Evolutionary conservation across 805 yeast genomes (phyloP), one percentile per base, ranked within the genome.

Genomic region (Candida suzukii): DNA sequence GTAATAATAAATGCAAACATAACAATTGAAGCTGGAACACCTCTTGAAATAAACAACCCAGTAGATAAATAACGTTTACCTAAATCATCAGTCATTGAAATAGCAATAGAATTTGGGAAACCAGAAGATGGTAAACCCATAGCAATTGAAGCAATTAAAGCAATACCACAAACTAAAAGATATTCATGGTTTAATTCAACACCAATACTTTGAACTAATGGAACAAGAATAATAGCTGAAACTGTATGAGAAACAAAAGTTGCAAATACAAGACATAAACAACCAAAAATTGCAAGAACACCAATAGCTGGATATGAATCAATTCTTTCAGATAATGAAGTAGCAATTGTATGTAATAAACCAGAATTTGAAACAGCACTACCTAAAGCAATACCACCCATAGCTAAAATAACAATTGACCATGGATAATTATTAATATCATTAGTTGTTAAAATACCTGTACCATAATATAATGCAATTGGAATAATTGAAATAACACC

Each of bases 51-150:
- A 43, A 73, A 73, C 7, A 71, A 64, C 34, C 67, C 57, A 19
- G 73, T 74, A 3, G 69, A 61, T 47, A 73, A 57, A 49, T 73
- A 73, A 7, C 74, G 71, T 41, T 71, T 71, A 14, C 78, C 78
- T 35, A 73, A 61, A 44, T 73, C 78, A 50, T 73, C 78, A 3
- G 74, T 68, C 74, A 72, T 70, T 38, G 75, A 67, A 49, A 73
- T 73, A 13, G 78, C 78, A n/a, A 76, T 73, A 17, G 71, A 74
- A 50, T 73, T 73, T 18, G 79, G 79, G 61, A 73, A 73, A 3
- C 79, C 79, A 2, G 77, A 71, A 5, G 75, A 70, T 10, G 78
- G 78, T 41, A 73, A 62, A 11, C 75, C 77, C 79, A 73, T 73
- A 20, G 78, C 79, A n/a, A 72, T 66, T 9, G 77, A 71, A 22